Evolutionary conservation across 306 rosid genomes (phyloP), one percentile per base, ranked within the genome.

Genomic region (Acacia acuminata): DNA sequence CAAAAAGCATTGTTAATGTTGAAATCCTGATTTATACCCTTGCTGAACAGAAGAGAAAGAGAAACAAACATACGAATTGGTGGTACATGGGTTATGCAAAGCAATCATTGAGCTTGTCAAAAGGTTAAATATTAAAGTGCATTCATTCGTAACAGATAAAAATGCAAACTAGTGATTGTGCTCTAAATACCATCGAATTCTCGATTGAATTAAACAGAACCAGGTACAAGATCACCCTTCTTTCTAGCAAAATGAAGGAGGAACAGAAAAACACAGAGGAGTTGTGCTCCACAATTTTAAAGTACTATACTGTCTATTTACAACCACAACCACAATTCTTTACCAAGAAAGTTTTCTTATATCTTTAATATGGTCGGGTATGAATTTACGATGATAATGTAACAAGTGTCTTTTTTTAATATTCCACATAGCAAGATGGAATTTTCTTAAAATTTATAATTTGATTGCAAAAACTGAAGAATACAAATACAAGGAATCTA

Each of bases 191-290:
- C 3, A 67, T 30, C 25, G 67, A 60, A 25, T 60, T 60, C 36
- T 24, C 42, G 15, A 77, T 15, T 11, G 40, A 14, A 10, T n/a
- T 20, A 30, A 16, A 22, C 16, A 79, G 43, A 64, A 76, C 61
- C 15, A 32, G 55, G 64, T 9, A 58, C 1, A 22, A 42, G 43
- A 11, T 38, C 77, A 68, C 25, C 65, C 66, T 61, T 44, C 71
- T 50, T 14, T 71, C 27, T 48, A 76, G 61, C 61, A 79, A 77
- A 34, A 70, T 77, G 32, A 66, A 79, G 48, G 56, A 65, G 24
- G 58, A 70, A 44, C 60, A 10, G 30, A 50, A 51, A 34, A 20
- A 8, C 2, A 19, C 64, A 77, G 4, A 15, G 8, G 27, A 42
- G 58, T 13, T 50, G 25, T 19, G 60, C 63, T 30, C 51, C 79